phyloP scores from a whole-genome alignment of 2,329 filamentous ascomycete species.

The Ceratocystis harringtonii region DNA sequence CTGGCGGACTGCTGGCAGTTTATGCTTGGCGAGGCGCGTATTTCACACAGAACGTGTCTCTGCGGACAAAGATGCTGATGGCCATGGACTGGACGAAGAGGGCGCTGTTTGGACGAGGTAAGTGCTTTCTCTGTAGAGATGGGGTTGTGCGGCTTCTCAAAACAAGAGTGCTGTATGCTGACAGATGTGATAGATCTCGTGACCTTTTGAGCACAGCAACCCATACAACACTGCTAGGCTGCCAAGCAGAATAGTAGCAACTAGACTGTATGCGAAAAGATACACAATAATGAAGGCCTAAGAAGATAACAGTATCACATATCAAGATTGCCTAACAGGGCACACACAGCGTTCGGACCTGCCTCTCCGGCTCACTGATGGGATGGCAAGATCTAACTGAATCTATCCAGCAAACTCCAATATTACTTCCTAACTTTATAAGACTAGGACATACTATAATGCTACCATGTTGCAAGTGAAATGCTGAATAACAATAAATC shows the following conservation, averaged over 20 bases:
- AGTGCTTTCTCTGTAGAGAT: slow-evolving; percentile 25
- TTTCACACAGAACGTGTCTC: slow-evolving; percentile 92
- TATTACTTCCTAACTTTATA: no score
- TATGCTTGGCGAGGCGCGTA: slow-evolving; percentile 95
- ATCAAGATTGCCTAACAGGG: not conserved
- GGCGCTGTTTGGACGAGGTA: slow-evolving; percentile 87
- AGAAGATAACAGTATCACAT: not conserved
- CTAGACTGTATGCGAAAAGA: not conserved
- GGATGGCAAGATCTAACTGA: no score
- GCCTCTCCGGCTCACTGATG: no score
- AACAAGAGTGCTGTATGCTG: not conserved
- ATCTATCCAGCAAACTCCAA: no score
- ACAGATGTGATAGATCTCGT: slow-evolving; percentile 31
- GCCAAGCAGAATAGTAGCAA: not conserved
- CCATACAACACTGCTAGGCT: no score
- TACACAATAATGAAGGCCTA: not conserved
- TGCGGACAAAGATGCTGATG: slow-evolving; percentile 72
- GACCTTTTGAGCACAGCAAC: slow-evolving; percentile 30
- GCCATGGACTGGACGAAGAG: slow-evolving; percentile 99
- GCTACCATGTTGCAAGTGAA: no score
- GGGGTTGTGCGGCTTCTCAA: not conserved
- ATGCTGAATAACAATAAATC: not conserved
- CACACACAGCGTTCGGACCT: not conserved
- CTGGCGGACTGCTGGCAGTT: slow-evolving; percentile 77
- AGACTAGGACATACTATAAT: no score